Evolutionary conservation across 306 rosid species (phyloP).

Genomic region (Hippophae rhamnoides): DNA sequence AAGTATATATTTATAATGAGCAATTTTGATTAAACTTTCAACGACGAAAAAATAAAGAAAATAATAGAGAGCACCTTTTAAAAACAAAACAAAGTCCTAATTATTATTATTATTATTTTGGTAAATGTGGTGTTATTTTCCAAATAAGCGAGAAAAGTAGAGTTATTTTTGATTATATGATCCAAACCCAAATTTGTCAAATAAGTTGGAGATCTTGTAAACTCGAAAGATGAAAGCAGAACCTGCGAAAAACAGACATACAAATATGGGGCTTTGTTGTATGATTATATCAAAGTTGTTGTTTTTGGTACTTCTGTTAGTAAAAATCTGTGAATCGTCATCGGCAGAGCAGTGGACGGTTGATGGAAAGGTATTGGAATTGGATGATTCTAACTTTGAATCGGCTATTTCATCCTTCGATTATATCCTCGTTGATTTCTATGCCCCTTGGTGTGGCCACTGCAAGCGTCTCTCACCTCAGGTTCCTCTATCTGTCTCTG

Average conservation of each 20-base stretch:
- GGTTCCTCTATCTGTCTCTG: conserved; percentile 28
- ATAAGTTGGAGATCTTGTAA: no score
- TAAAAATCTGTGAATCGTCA: conserved; percentile 12
- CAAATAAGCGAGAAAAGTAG: no score
- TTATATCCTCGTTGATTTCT: conserved; percentile 71
- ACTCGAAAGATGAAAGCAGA: background rate
- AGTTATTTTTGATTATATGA: no score
- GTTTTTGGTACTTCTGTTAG: background rate
- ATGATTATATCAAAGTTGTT: background rate
- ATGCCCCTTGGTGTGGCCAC: conserved; percentile 99
- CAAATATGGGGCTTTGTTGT: background rate
- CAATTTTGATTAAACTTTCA: no score
- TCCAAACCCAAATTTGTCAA: no score
- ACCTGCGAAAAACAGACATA: background rate
- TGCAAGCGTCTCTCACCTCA: conserved; percentile 97
- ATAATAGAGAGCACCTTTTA: no score
- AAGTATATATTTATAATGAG: no score
- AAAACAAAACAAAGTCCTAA: no score
- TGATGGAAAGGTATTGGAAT: conserved; percentile 72
- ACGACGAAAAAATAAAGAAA: no score
- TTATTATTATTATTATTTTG: no score
- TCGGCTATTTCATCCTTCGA: conserved; percentile 69
- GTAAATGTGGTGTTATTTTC: no score
- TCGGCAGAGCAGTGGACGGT: conserved; percentile 32
- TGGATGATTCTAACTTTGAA: conserved; percentile 85